A percentile compares a stretch with the other conserved stretches of the same genome.
phyloP scores from a whole-genome alignment of 2,329 filamentous ascomycete species.

The Aspergillus versicolor region DNA sequence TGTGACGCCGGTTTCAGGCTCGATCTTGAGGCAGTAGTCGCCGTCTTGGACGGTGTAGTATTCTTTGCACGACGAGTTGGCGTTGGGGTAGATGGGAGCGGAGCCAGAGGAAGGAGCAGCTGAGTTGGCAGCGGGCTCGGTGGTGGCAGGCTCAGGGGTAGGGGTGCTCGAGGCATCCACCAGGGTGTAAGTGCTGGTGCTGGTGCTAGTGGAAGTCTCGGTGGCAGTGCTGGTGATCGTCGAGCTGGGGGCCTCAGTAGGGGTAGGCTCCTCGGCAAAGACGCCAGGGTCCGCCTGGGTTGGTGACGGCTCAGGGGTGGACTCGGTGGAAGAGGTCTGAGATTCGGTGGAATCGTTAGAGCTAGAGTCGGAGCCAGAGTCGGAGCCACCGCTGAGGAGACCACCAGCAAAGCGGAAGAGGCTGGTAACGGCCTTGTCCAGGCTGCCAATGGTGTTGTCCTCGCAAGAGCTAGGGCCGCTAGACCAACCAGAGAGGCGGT shows the following conservation, averaged over 20 bases:
- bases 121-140: not conserved
- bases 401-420: conserved; percentile 3
- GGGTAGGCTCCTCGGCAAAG: too few relatives aligned
- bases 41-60: conserved; percentile 20
- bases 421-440: conserved; percentile 16
- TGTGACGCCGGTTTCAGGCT: conserved; percentile 20
- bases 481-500: conserved; percentile 29
- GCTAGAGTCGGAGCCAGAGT: not conserved
- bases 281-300: too few relatives aligned
- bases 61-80: conserved; percentile 15
- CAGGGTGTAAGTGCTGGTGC: not conserved
- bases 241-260: too few relatives aligned
- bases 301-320: not conserved
- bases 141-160: not conserved
- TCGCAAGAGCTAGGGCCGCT: conserved; percentile 21
- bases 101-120: conserved; percentile 11
- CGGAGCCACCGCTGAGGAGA: not conserved
- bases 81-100: conserved; percentile 23
- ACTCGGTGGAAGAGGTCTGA: not conserved
- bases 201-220: not conserved
- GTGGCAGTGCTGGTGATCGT: not conserved
- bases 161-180: not conserved
- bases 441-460: conserved; percentile 12
- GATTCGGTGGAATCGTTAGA: not conserved
- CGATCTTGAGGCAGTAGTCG: conserved; percentile 28